Evolutionary conservation across 2,329 filamentous ascomycete genomes (phyloP), one percentile per base, ranked within the genome.

Genomic region (Xylariaceae sp.): DNA sequence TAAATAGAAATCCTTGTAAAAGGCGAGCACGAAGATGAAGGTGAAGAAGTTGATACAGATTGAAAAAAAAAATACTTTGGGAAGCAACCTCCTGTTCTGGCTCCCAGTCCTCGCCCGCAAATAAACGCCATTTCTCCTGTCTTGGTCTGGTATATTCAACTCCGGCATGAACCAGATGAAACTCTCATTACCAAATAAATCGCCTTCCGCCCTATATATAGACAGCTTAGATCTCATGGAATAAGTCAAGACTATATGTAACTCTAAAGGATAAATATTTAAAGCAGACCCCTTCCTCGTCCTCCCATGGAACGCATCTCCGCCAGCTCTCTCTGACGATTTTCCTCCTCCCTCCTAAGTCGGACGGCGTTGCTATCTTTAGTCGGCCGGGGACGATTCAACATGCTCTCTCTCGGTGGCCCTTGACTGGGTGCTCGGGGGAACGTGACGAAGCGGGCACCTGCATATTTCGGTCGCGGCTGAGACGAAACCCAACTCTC

Each of bases 401-500:
- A 35, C 41, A 47, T 53, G 19, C 55, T 40, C 41, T 25, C 44
- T 49, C 55, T 48, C 5, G 50, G 45, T 25, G 44, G 52, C 16
- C 45, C 47, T 16, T 48, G 47, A 23, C 59, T n/a, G n/a, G n/a
- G 58, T 11, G 57, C 47, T 22, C 49, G 47, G 19, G 61, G 61
- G 47, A 64, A 64, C 22, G 57, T 58, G 16, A 59, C 55, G 40
- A 63, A 60, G 44, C 53, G 58, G 12, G 55, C 52, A 7, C 53
- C 52, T 2, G 50, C 53, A 36, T 55, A 58, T 47, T 58, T 60
- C 16, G 58, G 57, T 25, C 48, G 43, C 19, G 41, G 34, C n/a
- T 22, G 8, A 3, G 39, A n/a, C n/a, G n/a, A n/a, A n/a, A n/a
- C n/a, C n/a, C n/a, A 29, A 16, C 12, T 12, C 23, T 22, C 33